phyloP scores from a whole-genome alignment of 345 rosid species.

The Cochlearia excelsa region DNA sequence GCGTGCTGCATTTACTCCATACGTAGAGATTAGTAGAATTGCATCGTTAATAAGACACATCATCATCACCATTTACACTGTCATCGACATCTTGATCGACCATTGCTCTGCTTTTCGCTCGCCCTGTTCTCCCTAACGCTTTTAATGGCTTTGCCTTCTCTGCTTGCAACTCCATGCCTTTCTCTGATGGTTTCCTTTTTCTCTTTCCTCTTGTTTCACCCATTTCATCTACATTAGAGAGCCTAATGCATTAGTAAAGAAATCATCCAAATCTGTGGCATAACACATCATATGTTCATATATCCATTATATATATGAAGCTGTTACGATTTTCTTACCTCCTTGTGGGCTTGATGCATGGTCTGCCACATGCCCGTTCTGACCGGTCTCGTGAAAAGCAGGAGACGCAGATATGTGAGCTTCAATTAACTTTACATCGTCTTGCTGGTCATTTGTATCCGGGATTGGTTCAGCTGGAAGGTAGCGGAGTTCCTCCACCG shows the following conservation, averaged over 20 bases:
- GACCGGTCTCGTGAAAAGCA: slow-evolving; percentile 69
- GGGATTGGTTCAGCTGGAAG: slow-evolving; percentile 91
- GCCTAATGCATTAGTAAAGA: slow-evolving; percentile 31
- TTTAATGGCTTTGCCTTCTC: slow-evolving; percentile 81
- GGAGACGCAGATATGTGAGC: slow-evolving; percentile 76
- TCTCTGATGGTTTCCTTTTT: slow-evolving; percentile 89
- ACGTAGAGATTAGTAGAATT: slow-evolving; percentile 10
- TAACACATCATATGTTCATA: slow-evolving; percentile 7
- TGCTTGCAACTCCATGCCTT: slow-evolving; percentile 91
- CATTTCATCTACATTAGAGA: slow-evolving; percentile 54
- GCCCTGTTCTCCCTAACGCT: slow-evolving; percentile 55
- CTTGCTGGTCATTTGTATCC: slow-evolving; percentile 67
- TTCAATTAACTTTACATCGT: slow-evolving; percentile 62
- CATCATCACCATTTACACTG: slow-evolving; percentile 49
- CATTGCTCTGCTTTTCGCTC: slow-evolving; percentile 51
- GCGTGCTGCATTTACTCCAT: slow-evolving; percentile 2
- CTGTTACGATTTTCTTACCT: slow-evolving; percentile 44
- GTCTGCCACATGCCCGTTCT: slow-evolving; percentile 61
- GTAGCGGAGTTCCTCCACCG: slow-evolving; percentile 89
- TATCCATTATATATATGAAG: background rate
- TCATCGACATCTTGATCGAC: slow-evolving; percentile 53
- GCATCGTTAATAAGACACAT: slow-evolving; percentile 24
- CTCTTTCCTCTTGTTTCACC: slow-evolving; percentile 74
- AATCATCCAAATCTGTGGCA: slow-evolving; percentile 2
- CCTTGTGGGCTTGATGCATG: slow-evolving; percentile 70